Percentiles rank a stretch among this genome's conserved stretches.
These are phyloP conservation scores for Gyromitra esculenta DNA, from an alignment of 2,329 filamentous ascomycete species.

Conservation along the genomic window DNA sequence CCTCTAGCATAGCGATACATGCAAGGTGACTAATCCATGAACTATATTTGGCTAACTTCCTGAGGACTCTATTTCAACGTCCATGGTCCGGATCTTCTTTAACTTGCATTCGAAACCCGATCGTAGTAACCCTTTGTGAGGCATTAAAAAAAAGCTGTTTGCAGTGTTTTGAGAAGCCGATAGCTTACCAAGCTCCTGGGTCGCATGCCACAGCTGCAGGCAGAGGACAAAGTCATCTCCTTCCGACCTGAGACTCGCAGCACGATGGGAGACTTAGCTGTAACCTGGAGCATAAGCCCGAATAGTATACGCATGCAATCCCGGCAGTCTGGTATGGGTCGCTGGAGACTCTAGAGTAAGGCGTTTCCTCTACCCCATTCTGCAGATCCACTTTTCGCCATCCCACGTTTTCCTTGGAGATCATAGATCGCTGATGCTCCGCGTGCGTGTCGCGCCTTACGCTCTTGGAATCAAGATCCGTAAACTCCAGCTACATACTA, in stretches of 20 bases:
- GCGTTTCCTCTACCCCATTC: not conserved
- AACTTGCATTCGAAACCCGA: not conserved
- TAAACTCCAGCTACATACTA: not conserved
- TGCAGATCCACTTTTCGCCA: slow-evolving; percentile 1
- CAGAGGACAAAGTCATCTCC: not conserved
- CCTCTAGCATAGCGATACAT: not conserved
- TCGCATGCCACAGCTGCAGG: not conserved
- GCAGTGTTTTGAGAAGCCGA: not conserved
- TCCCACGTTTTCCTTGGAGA: slow-evolving; percentile 6
- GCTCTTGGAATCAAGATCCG: not conserved
- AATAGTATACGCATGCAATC: not conserved
- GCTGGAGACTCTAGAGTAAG: not conserved
- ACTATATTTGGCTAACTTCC: not conserved
- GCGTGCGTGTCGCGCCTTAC: not conserved
- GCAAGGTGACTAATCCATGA: slow-evolving; percentile 16
- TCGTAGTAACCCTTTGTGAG: slow-evolving; percentile 2
- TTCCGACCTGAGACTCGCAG: slow-evolving; percentile 15
- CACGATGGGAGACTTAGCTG: slow-evolving; percentile 13
- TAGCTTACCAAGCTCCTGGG: slow-evolving; percentile 13
- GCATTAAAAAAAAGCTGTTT: slow-evolving; percentile 27
- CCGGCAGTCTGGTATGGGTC: slow-evolving; percentile 9
- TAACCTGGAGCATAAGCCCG: slow-evolving; percentile 4
- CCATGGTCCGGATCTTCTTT: not conserved
- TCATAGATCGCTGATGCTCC: not conserved
- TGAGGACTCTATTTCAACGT: slow-evolving; percentile 25